Base-by-base conservation (phyloP, 2,329 filamentous ascomycete species). In the Aspergillus spinulosporus region DNA sequence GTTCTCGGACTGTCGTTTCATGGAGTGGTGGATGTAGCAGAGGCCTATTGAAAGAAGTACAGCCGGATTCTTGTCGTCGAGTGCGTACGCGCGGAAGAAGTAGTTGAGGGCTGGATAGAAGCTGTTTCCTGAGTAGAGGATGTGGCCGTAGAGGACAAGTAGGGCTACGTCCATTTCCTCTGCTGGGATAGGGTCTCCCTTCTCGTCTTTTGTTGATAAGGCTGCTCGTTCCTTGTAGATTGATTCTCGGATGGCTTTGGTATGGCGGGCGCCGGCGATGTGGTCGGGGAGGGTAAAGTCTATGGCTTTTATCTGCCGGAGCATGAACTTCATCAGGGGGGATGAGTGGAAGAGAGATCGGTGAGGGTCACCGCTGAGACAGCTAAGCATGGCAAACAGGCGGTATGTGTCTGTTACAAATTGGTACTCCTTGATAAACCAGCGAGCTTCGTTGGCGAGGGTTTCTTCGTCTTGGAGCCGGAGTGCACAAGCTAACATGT, bases 1-100 rank as follows among this genome's bases (percentile, higher is more conserved):
- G 69, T 97, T 97, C 47, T 93, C 90, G 0, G 88, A 87, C 72
- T 96, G 90, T 2, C 93, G 84, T 72, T 97, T 97, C 67, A 97
- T 82, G 0, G 89, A 88, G 70, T 94, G 89, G 71, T 97, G 90
- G 39, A 97, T 84, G 71, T 96, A 97, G 31, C 88, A 87, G 9
- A 94, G 82, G 0, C 88, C 92, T 26, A 97, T 87, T 64, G 85
- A 89, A 8, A 99, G 82, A 60, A 91, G 88, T 61, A 97, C 83
- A 65, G 90, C 85, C 0, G 88, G 82, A 66, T 96, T 95, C 5
- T 82, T 74, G 0, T 89, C 88, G 62, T 92, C 87, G 2, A 97
- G 75, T 1, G 89, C 72, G 47, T 85, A 83, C 1, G 88, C 89
- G 54, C 89, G 84, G 66, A 92, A 85, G 68, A 96, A 96, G 76